These are phyloP conservation scores for Haplosporangium sp. DNA, from an alignment of 371 early-diverging fungal genomes.

Conservation along the genomic window DNA sequence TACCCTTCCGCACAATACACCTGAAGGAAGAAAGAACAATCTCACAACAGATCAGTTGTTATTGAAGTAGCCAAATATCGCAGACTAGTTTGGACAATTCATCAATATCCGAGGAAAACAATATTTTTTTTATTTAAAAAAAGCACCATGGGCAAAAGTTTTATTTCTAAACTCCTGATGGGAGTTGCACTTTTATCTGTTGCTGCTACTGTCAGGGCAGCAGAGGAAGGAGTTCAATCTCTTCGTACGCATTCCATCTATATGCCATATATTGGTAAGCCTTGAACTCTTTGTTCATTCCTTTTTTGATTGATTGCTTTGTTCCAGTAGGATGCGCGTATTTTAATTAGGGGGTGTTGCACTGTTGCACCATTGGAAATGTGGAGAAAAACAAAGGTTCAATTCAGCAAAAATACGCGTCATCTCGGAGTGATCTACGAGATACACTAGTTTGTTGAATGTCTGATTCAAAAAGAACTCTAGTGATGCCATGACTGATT, in stretches of 20 bases:
- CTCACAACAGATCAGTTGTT: background rate
- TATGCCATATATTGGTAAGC: slow-evolving; percentile 79
- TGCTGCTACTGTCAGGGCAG: background rate
- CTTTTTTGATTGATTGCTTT: background rate
- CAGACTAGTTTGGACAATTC: background rate
- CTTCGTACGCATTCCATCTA: slow-evolving; percentile 75
- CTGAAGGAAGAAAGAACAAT: background rate
- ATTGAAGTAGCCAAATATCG: background rate
- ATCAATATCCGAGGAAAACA: background rate
- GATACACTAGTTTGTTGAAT: no score
- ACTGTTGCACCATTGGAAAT: no score
- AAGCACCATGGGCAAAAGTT: slow-evolving; percentile 18
- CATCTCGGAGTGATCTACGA: background rate
- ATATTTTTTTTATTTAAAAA: no score
- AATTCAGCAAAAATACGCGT: no score
- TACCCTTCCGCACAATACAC: background rate
- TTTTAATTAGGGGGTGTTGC: no score
- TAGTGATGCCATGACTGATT: no score
- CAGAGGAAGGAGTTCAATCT: slow-evolving; percentile 53
- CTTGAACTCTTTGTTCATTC: background rate
- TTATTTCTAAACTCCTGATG: slow-evolving; percentile 22
- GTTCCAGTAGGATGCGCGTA: no score
- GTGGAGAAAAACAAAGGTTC: background rate
- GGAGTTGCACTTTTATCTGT: slow-evolving; percentile 29
- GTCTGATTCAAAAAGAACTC: no score